These are phyloP conservation scores for Oenanthe javanica DNA, from an alignment of 140 eudicot genomes.

Conservation along the genomic window DNA sequence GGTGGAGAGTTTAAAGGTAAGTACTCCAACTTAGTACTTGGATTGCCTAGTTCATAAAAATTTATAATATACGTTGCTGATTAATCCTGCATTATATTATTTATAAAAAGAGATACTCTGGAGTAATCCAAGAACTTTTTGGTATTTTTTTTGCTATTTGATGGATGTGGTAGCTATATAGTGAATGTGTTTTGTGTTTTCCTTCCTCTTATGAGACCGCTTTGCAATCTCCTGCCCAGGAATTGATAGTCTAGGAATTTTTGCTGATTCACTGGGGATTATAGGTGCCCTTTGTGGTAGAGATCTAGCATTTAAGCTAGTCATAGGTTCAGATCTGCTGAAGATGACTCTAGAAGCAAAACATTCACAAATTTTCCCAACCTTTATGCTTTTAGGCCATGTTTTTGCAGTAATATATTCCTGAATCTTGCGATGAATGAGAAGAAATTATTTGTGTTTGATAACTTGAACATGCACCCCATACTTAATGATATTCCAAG, in stretches of 20 bases:
- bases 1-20: conserved; percentile 69
- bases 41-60: neutral
- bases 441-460: neutral
- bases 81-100: neutral
- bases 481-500: too few relatives aligned
- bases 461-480: too few relatives aligned
- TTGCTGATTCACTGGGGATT: neutral
- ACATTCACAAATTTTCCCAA: neutral
- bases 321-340: neutral
- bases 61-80: neutral
- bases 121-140: neutral
- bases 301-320: neutral
- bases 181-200: neutral
- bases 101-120: neutral
- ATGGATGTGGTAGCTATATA: neutral
- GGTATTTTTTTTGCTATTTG: too few relatives aligned
- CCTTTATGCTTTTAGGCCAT: neutral
- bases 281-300: neutral
- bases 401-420: neutral
- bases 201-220: neutral
- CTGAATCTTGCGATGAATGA: neutral
- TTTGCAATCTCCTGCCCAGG: neutral
- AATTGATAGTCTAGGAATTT: neutral
- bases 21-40: conserved; percentile 2
- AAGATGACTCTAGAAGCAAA: neutral